Evolutionary conservation across 2,329 filamentous ascomycete genomes (phyloP), one percentile per base, ranked within the genome.

Genomic region (Penicillium sp.): DNA sequence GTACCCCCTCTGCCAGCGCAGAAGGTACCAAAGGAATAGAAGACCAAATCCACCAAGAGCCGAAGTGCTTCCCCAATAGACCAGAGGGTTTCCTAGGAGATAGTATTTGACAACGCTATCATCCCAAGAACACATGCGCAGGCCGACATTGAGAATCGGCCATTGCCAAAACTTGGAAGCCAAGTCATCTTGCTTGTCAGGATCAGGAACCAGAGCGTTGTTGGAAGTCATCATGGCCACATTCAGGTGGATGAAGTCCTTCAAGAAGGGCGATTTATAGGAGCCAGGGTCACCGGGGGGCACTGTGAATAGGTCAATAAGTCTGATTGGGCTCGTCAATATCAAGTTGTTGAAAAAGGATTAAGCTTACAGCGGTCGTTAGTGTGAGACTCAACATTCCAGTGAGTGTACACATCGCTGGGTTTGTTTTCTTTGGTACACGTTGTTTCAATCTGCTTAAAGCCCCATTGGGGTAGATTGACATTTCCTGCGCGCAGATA

Each of bases 211-310:
- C 45, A 99, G 86, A 25, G 94, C 94, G 72, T 99, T 99, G 83
- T 99, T 99, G 39, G 94, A 97, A 4, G 94, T 99, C 93, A 97
- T 97, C 94, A 99, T 99, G 62, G 94, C 94, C 61, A 99, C 94
- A 74, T 99, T 99, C 61, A 97, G 81, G 75, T 99, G 94, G 63
- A 99, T 88, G 70, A 99, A 99, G 77, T 99, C 94, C 73, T 96
- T 93, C 71, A 96, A 82, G 83, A 99, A 99, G 2, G 96, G 94
- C 36, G 93, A 97, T 79, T 90, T 96, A 82, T 97, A 99, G 56
- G 90, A 88, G 68, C 89, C 91, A 54, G 94, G 90, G 76, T 97
- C 90, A 67, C 90, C 89, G 61, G 90, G 86, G 39, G 94, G 93
- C 27, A 97, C 90, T 94, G 69, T 36, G 17, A 8, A 45, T 51